These are phyloP conservation scores for Phytophthora multivora DNA, from an alignment of 352 stramenopile species.

Conservation along the genomic window DNA sequence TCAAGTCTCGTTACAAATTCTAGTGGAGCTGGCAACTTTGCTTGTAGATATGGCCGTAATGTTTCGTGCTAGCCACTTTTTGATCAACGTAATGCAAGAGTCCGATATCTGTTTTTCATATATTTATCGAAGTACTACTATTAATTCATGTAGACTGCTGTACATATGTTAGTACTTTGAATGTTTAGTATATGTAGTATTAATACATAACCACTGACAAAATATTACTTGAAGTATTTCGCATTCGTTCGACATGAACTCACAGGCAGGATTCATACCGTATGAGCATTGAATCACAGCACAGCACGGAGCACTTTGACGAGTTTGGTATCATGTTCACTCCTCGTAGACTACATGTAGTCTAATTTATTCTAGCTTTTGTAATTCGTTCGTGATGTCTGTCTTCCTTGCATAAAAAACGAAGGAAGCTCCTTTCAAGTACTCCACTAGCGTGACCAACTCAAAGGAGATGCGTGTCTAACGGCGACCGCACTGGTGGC, in stretches of 20 bases:
- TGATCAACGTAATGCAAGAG: conserved; percentile 3
- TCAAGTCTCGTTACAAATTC: conserved; percentile 30
- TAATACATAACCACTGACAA: too few species aligned
- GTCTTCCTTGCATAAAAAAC: neutral
- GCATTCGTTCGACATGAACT: too few species aligned
- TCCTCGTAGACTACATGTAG: neutral
- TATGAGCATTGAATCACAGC: too few species aligned
- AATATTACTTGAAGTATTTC: too few species aligned
- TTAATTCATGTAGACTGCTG: too few species aligned
- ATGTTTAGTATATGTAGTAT: too few species aligned
- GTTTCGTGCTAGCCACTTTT: conserved; percentile 1
- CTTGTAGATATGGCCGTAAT: neutral
- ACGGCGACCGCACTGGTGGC: conserved; percentile 28
- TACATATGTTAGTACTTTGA: too few species aligned
- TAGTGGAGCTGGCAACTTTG: neutral
- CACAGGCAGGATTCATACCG: too few species aligned
- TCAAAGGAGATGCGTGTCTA: conserved; percentile 9
- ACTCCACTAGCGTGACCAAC: neutral
- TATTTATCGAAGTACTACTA: too few species aligned
- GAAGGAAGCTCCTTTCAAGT: neutral
- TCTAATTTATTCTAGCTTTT: neutral
- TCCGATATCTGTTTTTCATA: too few species aligned
- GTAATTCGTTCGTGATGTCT: conserved; percentile 2
- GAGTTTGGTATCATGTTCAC: neutral
- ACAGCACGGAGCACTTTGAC: too few species aligned